A percentile compares a stretch with the other conserved stretches of the same genome.
Evolutionary conservation across 768 basidiomycete genomes (phyloP).

Genomic region (Lactarius tabidus): DNA sequence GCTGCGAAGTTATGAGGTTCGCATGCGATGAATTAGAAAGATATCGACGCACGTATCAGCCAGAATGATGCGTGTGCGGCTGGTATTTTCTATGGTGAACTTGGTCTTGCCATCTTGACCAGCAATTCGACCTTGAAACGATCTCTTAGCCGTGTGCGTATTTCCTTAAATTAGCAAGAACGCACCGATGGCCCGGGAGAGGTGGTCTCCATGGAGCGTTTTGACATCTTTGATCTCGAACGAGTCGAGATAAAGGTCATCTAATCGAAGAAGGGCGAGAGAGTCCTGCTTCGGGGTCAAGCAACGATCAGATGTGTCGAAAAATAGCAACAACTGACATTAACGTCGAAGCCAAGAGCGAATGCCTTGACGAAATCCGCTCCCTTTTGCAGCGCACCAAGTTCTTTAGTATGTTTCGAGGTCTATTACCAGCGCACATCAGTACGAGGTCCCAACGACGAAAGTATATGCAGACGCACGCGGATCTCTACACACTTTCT

Average conservation of each 20-base stretch:
- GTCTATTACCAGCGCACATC: slow-evolving; percentile 52
- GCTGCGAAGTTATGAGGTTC: slow-evolving; percentile 39
- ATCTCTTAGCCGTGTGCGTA: slow-evolving; percentile 3
- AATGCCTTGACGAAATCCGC: slow-evolving; percentile 97
- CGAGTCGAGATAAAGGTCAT: slow-evolving; percentile 96
- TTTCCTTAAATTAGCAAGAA: background rate
- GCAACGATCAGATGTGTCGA: background rate
- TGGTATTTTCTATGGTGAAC: slow-evolving; percentile 97
- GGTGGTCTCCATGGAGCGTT: slow-evolving; percentile 94
- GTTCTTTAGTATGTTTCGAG: slow-evolving; percentile 90
- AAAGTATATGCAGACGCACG: slow-evolving; percentile 46
- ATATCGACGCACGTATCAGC: slow-evolving; percentile 80
- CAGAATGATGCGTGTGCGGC: slow-evolving; percentile 94
- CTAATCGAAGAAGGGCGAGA: slow-evolving; percentile 89
- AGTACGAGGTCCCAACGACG: background rate
- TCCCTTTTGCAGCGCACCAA: slow-evolving; percentile 92
- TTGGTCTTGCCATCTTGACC: slow-evolving; percentile 99
- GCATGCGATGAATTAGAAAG: slow-evolving; percentile 18
- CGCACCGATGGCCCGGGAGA: slow-evolving; percentile 93
- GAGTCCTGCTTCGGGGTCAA: slow-evolving; percentile 60
- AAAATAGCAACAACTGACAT: slow-evolving; percentile 48
- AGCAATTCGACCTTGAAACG: slow-evolving; percentile 79
- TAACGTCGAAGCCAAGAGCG: slow-evolving; percentile 91
- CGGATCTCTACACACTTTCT: slow-evolving; percentile 87
- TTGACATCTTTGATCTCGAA: slow-evolving; percentile 99